Base-by-base conservation (phyloP, 805 yeast species). In the Jamesozyma rosinii region DNA sequence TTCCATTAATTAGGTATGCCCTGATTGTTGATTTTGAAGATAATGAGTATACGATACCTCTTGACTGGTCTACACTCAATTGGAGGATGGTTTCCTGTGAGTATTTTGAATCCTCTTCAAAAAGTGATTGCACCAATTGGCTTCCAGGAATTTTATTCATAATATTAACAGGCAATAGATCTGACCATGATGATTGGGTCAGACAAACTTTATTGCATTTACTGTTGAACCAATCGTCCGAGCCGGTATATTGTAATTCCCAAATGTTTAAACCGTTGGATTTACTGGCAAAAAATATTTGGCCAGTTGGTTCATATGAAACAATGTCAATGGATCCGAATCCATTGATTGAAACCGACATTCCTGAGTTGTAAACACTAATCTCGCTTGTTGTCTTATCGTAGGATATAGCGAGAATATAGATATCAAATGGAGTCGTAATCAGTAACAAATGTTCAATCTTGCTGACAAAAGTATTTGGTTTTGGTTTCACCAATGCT, bases 191-290 rank as follows among this genome's bases (percentile, higher is more conserved):
- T 50, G 76, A 76, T 64, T 77, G 79, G 36, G 97, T 87, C 43
- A 85, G 71, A 59, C 97, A 87, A 34, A 81, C 77, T 61, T 88
- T 88, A 52, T 77, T 78, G 57, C 95, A 84, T 53, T 81, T 83
- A 55, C 84, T 81, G 49, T 80, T 77, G 59, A 87, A 87, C 85
- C 95, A 90, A 43, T 85, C 81, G 38, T 87, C 92, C 21, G 83
- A 75, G 50, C 81, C 83, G 5, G 89, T 75, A 59, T 92, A 92
- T 46, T 77, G 80, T 43, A 92, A 68, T 57, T 86, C 90, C 95
- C 96, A 92, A 35, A 92, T 71, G 52, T 89, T 79, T 31, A 71
- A 65, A 1, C 88, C 90, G 50, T 84, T 87, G 18, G 81, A 77
- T 34, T 73, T 74, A n/a, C 95, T 94, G 8, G 84, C 72, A 61